These are phyloP conservation scores for Leishmania major DNA, from an alignment of 208 protist genomes.

Conservation along the genomic window DNA sequence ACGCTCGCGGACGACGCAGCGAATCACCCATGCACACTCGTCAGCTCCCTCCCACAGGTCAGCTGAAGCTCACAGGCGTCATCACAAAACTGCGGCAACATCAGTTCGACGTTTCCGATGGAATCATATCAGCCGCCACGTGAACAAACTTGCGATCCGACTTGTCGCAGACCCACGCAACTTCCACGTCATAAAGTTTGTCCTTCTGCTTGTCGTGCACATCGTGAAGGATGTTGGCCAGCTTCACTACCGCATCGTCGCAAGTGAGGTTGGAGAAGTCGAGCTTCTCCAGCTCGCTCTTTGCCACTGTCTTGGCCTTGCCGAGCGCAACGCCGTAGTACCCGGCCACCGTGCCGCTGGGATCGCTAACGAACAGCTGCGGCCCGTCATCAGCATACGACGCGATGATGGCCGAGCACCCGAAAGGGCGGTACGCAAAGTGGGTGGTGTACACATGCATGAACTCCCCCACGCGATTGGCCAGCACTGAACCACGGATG, in stretches of 20 bases:
- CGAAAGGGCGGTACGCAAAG: slow-evolving; percentile 96
- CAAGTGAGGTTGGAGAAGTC: slow-evolving; percentile 94
- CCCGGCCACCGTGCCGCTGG: slow-evolving; percentile 94
- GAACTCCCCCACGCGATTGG: slow-evolving; percentile 89
- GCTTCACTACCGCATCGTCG: slow-evolving; percentile 94
- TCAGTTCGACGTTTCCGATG: slow-evolving; percentile 42
- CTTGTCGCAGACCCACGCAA: slow-evolving; percentile 97
- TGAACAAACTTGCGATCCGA: slow-evolving; percentile 82
- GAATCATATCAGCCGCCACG: slow-evolving; percentile 57
- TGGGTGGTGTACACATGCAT: slow-evolving; percentile 97
- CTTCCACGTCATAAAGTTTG: slow-evolving; percentile 97
- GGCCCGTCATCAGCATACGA: slow-evolving; percentile 94
- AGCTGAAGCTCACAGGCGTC: not conserved
- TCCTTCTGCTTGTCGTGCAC: slow-evolving; percentile 92
- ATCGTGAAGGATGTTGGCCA: slow-evolving; percentile 93
- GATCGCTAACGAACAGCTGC: slow-evolving; percentile 97
- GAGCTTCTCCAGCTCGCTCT: slow-evolving; percentile 99
- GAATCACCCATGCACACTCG: not conserved
- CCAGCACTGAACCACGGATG: slow-evolving; percentile 94
- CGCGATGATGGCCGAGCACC: slow-evolving; percentile 95
- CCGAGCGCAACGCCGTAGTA: slow-evolving; percentile 97
- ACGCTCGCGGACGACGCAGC: not conserved
- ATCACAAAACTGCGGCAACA: not conserved
- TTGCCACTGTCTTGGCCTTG: slow-evolving; percentile 98
- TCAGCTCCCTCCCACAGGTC: not conserved